Base-by-base conservation (phyloP, 1,139 yeast genomes). In the Yamadazyma siamensis region DNA sequence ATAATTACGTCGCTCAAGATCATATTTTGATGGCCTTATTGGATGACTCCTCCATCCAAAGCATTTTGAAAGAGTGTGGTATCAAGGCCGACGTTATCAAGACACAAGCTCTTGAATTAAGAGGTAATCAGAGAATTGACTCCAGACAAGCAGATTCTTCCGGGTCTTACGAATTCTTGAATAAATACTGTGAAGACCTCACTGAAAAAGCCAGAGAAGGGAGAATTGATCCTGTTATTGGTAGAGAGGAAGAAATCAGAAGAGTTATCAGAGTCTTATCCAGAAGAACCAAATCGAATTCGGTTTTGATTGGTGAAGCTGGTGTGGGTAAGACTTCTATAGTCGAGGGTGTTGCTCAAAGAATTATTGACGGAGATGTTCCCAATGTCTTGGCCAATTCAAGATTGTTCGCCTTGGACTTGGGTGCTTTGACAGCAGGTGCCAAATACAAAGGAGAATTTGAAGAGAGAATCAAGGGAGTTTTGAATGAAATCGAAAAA, bases 321-420 rank as follows among this genome's bases (percentile, higher is more conserved):
- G 99, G 99, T 76, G 96, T 91, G 32, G 99, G 99, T 71, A 91
- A 91, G 64, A 94, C 98, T 22, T 85, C 95, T 13, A 89, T 91
- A 49, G 95, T 89, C 30, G 99, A 91, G 66, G 98, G 98, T 46
- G 96, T 91, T 36, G 97, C 98, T 11, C 97, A 91, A 62, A 76
- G 98, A 63, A 88, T 91, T 42, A 80, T 91, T 39, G 96, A 91
- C 51, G 87, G 86, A 37, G 99, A 91, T 60, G 95, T 94, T 12
- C 98, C 98, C 26, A 76, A 80, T 28, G 84, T 89, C 39, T 71
- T 91, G 47, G 82, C 86, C 33, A 79, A 79, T 40, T 78, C 95
- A 41, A 77, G 82, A 43, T 69, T 91, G 35, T 88, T 81, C 57
- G 85, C 96, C 10, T 71, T 91, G 41, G 98, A 91, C 57, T 71